Evolutionary conservation across 106 monocot genomes (phyloP), one percentile per base, ranked within the genome.

Genomic region (Acorus calamus): DNA sequence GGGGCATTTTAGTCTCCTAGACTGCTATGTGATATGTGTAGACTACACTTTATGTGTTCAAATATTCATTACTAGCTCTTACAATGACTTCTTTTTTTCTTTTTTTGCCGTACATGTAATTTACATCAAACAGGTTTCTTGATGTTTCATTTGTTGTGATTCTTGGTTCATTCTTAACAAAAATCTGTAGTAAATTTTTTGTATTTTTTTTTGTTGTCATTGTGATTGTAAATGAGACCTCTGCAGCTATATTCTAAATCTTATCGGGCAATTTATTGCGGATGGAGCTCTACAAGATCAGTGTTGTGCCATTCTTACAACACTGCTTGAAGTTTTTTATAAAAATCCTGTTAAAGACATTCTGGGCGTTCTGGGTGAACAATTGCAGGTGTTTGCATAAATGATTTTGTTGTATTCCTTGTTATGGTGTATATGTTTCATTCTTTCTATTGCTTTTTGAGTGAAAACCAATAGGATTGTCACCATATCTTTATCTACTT

Each of bases 211-310:
- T n/a, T n/a, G n/a, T n/a, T n/a, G n/a, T n/a, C n/a, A n/a, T n/a
- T n/a, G n/a, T n/a, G n/a, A n/a, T n/a, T n/a, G n/a, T n/a, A n/a
- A n/a, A n/a, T n/a, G n/a, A n/a, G n/a, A n/a, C n/a, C n/a, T n/a
- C n/a, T 75, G 72, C 85, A 96, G 96, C 53, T 96, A 96, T 65
- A 83, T 96, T 57, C 62, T 98, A 59, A 85, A 63, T 76, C 78
- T 98, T 52, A 67, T 92, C 56, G 96, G 96, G 7, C 76, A 83
- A 5, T 75, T 70, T 49, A 79, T 98, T 62, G 62, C 14, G 12
- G 74, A 66, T 50, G 50, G 62, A 70, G 60, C 73, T 42, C 68
- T 98, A 57, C 91, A 91, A 84, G 84, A 78, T 54, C 82, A 85
- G 12, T 98, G 96, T 61, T 98, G 91, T 61, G 43, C 4, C 63